phyloP scores from a whole-genome alignment of 306 rosid genomes.

The Prunus mira region DNA sequence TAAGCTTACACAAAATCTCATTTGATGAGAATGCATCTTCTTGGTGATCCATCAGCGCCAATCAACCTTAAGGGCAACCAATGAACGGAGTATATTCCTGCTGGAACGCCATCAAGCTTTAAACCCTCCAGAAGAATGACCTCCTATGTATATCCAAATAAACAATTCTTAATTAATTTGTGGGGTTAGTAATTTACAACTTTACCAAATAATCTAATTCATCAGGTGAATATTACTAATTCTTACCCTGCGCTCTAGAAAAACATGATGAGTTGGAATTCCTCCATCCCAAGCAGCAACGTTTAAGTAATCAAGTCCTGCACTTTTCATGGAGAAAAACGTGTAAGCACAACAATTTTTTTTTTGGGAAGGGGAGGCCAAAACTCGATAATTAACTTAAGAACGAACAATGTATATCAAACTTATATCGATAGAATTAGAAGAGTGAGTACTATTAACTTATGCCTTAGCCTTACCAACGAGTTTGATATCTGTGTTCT shows the following conservation, averaged over 20 bases:
- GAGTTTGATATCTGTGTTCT: conserved; percentile 86
- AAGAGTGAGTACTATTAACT: too few relatives aligned
- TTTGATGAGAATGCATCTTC: conserved; percentile 61
- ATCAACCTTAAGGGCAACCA: conserved; percentile 80
- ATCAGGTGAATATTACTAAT: not conserved
- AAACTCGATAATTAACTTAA: too few relatives aligned
- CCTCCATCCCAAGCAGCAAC: conserved; percentile 43
- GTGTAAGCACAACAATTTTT: conserved; percentile 36
- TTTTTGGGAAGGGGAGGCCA: too few relatives aligned
- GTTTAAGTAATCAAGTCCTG: conserved; percentile 49
- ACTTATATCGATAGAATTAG: too few relatives aligned
- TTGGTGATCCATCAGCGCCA: conserved; percentile 89
- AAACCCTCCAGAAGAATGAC: conserved; percentile 77
- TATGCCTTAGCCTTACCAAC: conserved; percentile 1
- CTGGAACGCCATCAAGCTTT: conserved; percentile 63
- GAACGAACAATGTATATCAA: too few relatives aligned
- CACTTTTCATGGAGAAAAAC: not conserved
- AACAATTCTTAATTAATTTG: too few relatives aligned
- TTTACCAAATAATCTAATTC: too few relatives aligned
- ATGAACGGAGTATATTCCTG: conserved; percentile 67
- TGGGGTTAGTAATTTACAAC: too few relatives aligned
- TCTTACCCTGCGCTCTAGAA: conserved; percentile 31
- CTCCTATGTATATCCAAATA: conserved; percentile 36
- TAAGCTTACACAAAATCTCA: not conserved
- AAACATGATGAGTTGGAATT: conserved; percentile 36